phyloP scores from a whole-genome alignment of 805 yeast species.

The Tetrapisispora nanseiensis region DNA sequence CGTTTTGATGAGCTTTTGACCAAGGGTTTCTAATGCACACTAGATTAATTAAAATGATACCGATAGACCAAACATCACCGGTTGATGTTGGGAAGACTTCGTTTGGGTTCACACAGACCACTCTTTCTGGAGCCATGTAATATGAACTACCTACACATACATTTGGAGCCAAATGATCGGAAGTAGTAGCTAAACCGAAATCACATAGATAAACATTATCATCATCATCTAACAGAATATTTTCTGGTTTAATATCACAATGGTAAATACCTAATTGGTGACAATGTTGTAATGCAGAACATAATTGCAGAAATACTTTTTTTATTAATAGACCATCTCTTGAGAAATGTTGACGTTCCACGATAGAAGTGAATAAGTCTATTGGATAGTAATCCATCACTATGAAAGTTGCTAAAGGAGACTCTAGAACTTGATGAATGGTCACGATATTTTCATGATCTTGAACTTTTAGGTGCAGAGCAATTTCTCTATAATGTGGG shows the following conservation, averaged over 20 bases:
- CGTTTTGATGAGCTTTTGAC: conserved; percentile 61
- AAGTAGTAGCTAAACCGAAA: conserved; percentile 77
- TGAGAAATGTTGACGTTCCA: conserved; percentile 55
- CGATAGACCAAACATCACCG: conserved; percentile 84
- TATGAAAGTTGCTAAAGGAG: conserved; percentile 49
- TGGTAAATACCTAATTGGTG: conserved; percentile 82
- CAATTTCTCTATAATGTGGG: conserved; percentile 51
- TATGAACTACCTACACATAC: conserved; percentile 81
- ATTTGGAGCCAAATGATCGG: conserved; percentile 49
- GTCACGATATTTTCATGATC: conserved; percentile 68
- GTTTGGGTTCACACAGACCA: conserved; percentile 18
- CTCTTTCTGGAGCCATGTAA: conserved; percentile 88
- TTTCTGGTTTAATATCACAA: conserved; percentile 94
- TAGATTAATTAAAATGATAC: conserved; percentile 69
- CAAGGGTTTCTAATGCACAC: conserved; percentile 85
- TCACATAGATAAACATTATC: conserved; percentile 59
- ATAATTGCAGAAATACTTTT: conserved; percentile 60
- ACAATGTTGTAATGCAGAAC: conserved; percentile 75
- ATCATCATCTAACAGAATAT: conserved; percentile 61
- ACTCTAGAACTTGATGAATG: conserved; percentile 62
- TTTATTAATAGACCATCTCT: conserved; percentile 43
- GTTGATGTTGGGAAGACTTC: conserved; percentile 47
- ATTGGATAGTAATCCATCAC: conserved; percentile 85
- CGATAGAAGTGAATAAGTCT: conserved; percentile 79
- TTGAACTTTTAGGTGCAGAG: conserved; percentile 66